These are phyloP conservation scores for Pterocarpus santalinus DNA, from an alignment of 306 rosid species.

Conservation along the genomic window DNA sequence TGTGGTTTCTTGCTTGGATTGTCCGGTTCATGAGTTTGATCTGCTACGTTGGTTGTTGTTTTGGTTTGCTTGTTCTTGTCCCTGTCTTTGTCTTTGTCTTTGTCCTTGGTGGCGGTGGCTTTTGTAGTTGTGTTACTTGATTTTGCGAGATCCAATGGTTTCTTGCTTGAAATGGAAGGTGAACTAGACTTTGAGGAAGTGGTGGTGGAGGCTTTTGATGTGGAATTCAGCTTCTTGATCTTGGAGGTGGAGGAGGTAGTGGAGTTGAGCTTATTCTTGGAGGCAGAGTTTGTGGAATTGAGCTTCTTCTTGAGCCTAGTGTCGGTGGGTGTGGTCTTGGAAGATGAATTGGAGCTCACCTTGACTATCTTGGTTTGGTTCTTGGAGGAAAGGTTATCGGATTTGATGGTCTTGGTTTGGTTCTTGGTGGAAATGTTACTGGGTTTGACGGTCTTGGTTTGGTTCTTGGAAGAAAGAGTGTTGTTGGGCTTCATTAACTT, in stretches of 20 bases:
- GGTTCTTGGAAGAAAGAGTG: conserved; percentile 34
- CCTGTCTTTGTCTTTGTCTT: conserved; percentile 37
- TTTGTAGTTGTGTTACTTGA: conserved; percentile 65
- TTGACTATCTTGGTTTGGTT: conserved; percentile 55
- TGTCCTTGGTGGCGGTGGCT: conserved; percentile 48
- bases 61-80: conserved; percentile 36
- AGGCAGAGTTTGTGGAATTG: conserved; percentile 45
- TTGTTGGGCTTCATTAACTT: conserved; percentile 19
- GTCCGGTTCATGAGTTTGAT: conserved; percentile 39
- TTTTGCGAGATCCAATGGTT: conserved; percentile 62
- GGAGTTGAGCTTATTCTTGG: conserved; percentile 67
- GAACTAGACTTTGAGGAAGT: conserved; percentile 46
- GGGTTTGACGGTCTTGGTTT: conserved; percentile 46
- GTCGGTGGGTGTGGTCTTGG: conserved; percentile 45
- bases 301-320: conserved; percentile 60
- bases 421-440: conserved; percentile 49
- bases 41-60: conserved; percentile 35
- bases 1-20: conserved; percentile 45
- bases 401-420: conserved; percentile 50
- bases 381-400: conserved; percentile 43
- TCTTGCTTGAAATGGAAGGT: conserved; percentile 51
- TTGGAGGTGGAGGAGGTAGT: conserved; percentile 46
- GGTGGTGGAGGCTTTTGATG: conserved; percentile 52
- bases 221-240: conserved; percentile 65
- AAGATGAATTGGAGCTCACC: conserved; percentile 31